Evolutionary conservation across 306 rosid species (phyloP).

Genomic region (Acacia crassicarpa): DNA sequence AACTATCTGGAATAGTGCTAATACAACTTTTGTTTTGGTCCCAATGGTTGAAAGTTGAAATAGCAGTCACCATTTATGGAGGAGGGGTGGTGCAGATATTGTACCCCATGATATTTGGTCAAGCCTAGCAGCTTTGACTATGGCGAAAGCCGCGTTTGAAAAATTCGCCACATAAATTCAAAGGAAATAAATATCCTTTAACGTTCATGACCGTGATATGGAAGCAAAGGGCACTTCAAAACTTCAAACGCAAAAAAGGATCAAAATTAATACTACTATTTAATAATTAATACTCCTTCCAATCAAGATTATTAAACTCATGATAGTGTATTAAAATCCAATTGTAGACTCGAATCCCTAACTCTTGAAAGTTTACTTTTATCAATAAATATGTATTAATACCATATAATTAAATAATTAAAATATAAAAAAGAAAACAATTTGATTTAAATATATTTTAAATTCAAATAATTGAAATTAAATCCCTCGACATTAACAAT

Average conservation of each 20-base stretch:
- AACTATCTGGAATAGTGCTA: neutral
- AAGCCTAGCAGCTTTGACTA: slow-evolving; percentile 30
- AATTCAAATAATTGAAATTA: too few relatives aligned
- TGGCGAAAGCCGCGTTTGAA: slow-evolving; percentile 23
- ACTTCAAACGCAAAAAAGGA: neutral
- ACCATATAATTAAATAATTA: too few relatives aligned
- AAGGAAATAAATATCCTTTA: slow-evolving; percentile 11
- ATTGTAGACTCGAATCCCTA: too few relatives aligned
- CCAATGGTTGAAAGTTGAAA: neutral
- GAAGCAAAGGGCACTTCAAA: neutral
- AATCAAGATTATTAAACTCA: too few relatives aligned
- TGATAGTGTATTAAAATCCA: too few relatives aligned
- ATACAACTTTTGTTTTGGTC: neutral
- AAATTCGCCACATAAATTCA: slow-evolving; percentile 14
- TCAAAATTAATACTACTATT: neutral
- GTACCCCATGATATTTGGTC: slow-evolving; percentile 18
- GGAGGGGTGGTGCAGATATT: slow-evolving; percentile 15
- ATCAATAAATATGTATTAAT: too few relatives aligned
- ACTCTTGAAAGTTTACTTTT: too few relatives aligned
- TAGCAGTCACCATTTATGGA: slow-evolving; percentile 8
- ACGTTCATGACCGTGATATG: neutral
- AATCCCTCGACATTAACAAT: too few relatives aligned
- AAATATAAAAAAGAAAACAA: too few relatives aligned
- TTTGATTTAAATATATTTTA: too few relatives aligned
- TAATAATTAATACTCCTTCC: neutral